Conservation (phyloP, 106 monocot species). For the Amphibolis antarctica region DNA sequence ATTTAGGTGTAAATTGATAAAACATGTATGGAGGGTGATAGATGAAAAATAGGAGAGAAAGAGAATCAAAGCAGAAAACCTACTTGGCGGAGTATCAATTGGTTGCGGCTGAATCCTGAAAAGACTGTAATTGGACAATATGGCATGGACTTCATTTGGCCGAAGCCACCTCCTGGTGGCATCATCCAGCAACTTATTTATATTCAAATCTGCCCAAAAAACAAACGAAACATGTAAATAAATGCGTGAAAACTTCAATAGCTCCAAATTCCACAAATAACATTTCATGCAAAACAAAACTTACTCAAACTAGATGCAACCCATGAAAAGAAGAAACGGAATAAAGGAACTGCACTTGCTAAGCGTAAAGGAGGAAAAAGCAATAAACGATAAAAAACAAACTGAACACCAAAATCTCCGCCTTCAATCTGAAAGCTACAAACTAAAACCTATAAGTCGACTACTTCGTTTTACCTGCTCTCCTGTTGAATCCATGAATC, state of each 20-base stretch:
- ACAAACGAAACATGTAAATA: slow-evolving; percentile 1
- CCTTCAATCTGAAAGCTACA: too few relatives aligned
- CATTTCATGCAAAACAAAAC: too few relatives aligned
- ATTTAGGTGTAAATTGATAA: neutral
- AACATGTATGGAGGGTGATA: neutral
- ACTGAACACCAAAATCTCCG: too few relatives aligned
- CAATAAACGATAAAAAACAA: too few relatives aligned
- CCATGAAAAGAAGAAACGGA: too few relatives aligned
- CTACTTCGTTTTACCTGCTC: too few relatives aligned
- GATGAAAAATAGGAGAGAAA: neutral
- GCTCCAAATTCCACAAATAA: too few relatives aligned
- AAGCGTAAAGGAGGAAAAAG: too few relatives aligned
- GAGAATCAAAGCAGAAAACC: neutral
- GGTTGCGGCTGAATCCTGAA: slow-evolving; percentile 65
- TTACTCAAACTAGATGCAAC: too few relatives aligned
- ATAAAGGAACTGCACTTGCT: too few relatives aligned
- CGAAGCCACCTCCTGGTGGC: slow-evolving; percentile 69
- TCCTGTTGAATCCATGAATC: too few relatives aligned
- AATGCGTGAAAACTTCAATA: neutral
- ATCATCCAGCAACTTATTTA: slow-evolving; percentile 35
- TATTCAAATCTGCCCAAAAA: slow-evolving; percentile 36
- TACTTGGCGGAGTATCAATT: slow-evolving; percentile 49
- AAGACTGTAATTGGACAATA: slow-evolving; percentile 46
- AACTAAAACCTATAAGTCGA: too few relatives aligned
- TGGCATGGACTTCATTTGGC: slow-evolving; percentile 76